Evolutionary conservation across 163 green algal species (phyloP).

Genomic region (Botryococcus braunii): DNA sequence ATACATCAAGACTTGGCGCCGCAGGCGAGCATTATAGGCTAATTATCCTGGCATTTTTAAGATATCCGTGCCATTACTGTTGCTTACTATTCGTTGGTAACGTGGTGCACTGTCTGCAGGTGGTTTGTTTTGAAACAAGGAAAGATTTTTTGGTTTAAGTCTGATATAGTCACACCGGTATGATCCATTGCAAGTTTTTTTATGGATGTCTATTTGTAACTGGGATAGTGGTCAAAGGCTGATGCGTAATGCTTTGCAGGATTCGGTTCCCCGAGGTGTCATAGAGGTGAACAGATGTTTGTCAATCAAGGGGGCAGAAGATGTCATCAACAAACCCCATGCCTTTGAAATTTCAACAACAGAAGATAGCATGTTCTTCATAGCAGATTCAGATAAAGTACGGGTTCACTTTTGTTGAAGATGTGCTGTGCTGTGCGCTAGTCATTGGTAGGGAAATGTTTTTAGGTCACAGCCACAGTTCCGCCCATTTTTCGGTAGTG

Average conservation of each 20-base stretch:
- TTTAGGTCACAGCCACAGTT: no score
- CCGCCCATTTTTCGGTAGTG: no score
- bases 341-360: slow-evolving; percentile 95
- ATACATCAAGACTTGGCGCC: slow-evolving; percentile 91
- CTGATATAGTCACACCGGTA: slow-evolving; percentile 73
- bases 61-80: not conserved
- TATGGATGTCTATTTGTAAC: not conserved
- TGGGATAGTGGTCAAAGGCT: not conserved
- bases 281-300: slow-evolving; percentile 92
- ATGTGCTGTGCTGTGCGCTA: no score
- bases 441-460: no score
- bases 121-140: slow-evolving; percentile 99
- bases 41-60: not conserved
- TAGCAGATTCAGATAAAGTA: slow-evolving; percentile 90
- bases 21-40: slow-evolving; percentile 37
- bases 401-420: not conserved
- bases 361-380: slow-evolving; percentile 89
- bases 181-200: not conserved
- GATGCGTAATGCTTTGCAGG: slow-evolving; percentile 27
- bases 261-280: slow-evolving; percentile 75
- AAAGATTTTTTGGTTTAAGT: slow-evolving; percentile 99
- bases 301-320: slow-evolving; percentile 96
- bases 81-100: not conserved
- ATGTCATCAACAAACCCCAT: slow-evolving; percentile 88
- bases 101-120: slow-evolving; percentile 31